Base-by-base conservation (phyloP, 108 stramenopile species). In the Cyclotella sp. region DNA sequence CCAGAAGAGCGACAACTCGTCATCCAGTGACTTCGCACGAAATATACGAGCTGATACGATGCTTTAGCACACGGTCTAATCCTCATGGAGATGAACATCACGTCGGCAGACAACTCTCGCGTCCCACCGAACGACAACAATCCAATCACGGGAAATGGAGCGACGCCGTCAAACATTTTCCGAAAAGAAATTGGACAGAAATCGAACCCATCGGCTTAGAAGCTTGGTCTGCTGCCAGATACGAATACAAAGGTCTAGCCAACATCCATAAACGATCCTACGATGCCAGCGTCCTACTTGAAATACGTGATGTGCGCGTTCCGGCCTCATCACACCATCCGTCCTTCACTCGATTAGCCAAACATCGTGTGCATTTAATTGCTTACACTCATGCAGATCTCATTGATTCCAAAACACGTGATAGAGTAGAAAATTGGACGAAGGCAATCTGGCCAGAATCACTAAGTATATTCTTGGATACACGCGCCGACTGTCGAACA, bases 251-350 rank as follows among this genome's bases (percentile, higher is more conserved):
- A 28, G 62, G 44, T 10, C 73, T 75, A 22, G 13, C 24, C 19
- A 40, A 62, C 26, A 45, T 75, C 1, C 73, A 75, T 21, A 63
- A 39, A 18, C 59, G 34, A 40, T 75, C 73, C 2, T 75, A 22
- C 29, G 73, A 75, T 49, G 41, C 73, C 62, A 40, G 24, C 34
- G 62, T 75, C 64, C 29, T 75, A 26, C n/a, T 75, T 27, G 73
- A 75, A 29, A 53, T 75, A 28, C 73, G 73, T 14, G 62, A 75
- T 53, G 73, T 45, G 26, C 59, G 59, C 29, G 42, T 75, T 27
- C 73, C 73, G 16, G 73, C 73, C 13, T 75, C 73, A 28, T 52
- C 62, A 15, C 73, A 75, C 44, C 73, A 75, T 49, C 73, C 73
- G 28, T 75, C 73, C 1, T 75, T 75, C 46, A 63, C 73, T 15